A percentile compares a stretch with the other conserved stretches of the same genome.
Evolutionary conservation across 352 stramenopile genomes (phyloP).

Genomic region (Phytophthora agathidicida): DNA sequence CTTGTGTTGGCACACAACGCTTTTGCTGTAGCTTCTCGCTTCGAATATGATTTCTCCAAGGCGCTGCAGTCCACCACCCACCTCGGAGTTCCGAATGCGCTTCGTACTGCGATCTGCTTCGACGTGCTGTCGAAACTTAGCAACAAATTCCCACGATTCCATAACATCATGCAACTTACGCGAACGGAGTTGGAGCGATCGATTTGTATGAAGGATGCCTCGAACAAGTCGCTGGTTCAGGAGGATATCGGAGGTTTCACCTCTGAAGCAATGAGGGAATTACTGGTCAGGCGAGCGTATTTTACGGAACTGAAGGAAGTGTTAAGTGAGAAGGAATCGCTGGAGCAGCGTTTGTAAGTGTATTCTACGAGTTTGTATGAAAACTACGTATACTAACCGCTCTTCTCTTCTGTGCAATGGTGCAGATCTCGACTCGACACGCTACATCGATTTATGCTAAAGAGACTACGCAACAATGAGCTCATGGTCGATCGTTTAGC

Average conservation of each 20-base stretch:
- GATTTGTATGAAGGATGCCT: slow-evolving; percentile 44
- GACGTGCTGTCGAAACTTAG: slow-evolving; percentile 53
- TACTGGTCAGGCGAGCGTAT: slow-evolving; percentile 48
- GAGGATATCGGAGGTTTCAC: slow-evolving; percentile 1
- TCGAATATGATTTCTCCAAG: slow-evolving; percentile 56
- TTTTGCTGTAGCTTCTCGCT: slow-evolving; percentile 27
- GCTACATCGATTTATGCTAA: slow-evolving; percentile 57
- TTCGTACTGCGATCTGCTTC: slow-evolving; percentile 66
- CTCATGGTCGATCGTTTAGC: slow-evolving; percentile 67
- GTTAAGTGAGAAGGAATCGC: slow-evolving; percentile 33
- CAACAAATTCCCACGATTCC: slow-evolving; percentile 54
- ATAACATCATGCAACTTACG: slow-evolving; percentile 42
- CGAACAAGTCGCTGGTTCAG: neutral
- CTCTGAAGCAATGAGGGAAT: slow-evolving; percentile 22
- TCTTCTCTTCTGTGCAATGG: neutral
- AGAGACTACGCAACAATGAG: slow-evolving; percentile 66
- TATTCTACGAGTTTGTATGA: neutral
- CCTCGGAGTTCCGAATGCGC: slow-evolving; percentile 54
- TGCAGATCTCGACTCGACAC: slow-evolving; percentile 43
- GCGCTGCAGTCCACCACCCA: slow-evolving; percentile 61
- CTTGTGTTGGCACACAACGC: too few species aligned
- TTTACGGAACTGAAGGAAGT: slow-evolving; percentile 65
- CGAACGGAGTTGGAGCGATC: slow-evolving; percentile 43
- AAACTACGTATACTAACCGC: too few species aligned
- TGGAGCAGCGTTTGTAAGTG: slow-evolving; percentile 49